Base-by-base conservation (phyloP, 345 rosid genomes). In the Punica granatum region DNA sequence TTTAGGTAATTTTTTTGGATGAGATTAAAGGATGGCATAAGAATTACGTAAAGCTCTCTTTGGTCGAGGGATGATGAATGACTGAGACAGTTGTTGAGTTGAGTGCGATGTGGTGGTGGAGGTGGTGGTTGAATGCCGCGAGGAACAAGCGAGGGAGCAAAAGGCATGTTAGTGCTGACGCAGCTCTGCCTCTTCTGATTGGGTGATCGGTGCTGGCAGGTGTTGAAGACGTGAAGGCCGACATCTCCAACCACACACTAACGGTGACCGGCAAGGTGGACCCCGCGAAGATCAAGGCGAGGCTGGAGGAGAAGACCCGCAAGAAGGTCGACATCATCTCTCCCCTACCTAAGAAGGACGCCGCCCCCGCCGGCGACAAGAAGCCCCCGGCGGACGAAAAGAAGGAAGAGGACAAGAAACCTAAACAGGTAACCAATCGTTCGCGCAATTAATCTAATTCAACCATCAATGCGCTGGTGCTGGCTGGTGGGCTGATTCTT, bases 241-340 rank as follows among this genome's bases (percentile, higher is more conserved):
- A 94, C 39, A 35, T 56, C 16, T 81, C 23, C 39, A 69, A 67
- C 18, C 78, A 85, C 71, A 88, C 86, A 70, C 67, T 94, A 67
- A 85, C 93, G 36, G 96, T 91, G 54, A 74, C 60, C 31, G 99
- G 99, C 3, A 77, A 87, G 77, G 86, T 88, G 19, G 90, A 94
- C 69, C 98, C 99, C 2, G 44, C 58, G 8, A 67, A 79, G 26
- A 63, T 89, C 39, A 78, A 72, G 44, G 72, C 64, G 11, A 32
- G 3, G 51, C 75, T 85, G 65, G 78, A 77, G 49, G 56, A 10
- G 65, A 80, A 72, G 70, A 77, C 80, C 34, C 74, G 64, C 16
- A 79, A 71, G 74, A 77, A 82, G 33, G 78, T 77, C 6, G 81
- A 79, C n/a, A 63, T 85, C 11, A 43, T 82, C 54, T 82, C 85